Base-by-base conservation (phyloP, 2,329 filamentous ascomycete genomes). In the Alternaria longipes region DNA sequence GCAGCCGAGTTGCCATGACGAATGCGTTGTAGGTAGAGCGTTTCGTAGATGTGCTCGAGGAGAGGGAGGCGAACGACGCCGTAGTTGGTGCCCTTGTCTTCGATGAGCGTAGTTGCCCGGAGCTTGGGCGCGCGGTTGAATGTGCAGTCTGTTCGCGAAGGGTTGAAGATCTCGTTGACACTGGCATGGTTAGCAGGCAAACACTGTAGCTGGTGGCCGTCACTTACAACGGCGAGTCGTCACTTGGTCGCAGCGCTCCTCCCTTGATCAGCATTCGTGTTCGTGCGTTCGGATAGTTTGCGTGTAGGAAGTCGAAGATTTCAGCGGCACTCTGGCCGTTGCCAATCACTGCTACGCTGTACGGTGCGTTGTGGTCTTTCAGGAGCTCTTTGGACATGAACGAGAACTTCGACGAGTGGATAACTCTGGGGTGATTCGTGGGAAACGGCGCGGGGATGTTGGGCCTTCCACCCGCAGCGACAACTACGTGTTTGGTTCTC, bases 161-260 rank as follows among this genome's bases (percentile, higher is more conserved):
- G 94, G 81, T 98, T 93, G 84, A 98, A 98, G 75, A 98, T 92
- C 73, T 95, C 93, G 79, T 98, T 98, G 71, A 98, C 93, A 72
- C 91, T 94, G 65, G 50, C 8, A 14, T 18, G 20, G 54, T 82
- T 67, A 82, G 73, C 49, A 55, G 50, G 41, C 36, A 47, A 26
- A n/a, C 46, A 11, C 34, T 11, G 4, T 4, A 36, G 18, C 14
- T 32, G 5, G 12, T 22, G 3, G 16, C 8, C 22, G n/a, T 16
- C 26, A 85, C 91, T 83, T 83, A 94, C 91, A 98, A 98, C 18
- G 94, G 95, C 55, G 93, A 97, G 78, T 98, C 95, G 75, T 99
- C 94, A 74, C 93, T 97, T 1, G 94, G 94, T 70, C 91, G 89
- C 62, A 99, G 81, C 58, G 94, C 93, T 65, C 93, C 88, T 42